Percentiles rank a stretch among this genome's conserved stretches.
Evolutionary conservation across 495 filamentous ascomycete species (phyloP).

Genomic region (Penicillium argentinense): DNA sequence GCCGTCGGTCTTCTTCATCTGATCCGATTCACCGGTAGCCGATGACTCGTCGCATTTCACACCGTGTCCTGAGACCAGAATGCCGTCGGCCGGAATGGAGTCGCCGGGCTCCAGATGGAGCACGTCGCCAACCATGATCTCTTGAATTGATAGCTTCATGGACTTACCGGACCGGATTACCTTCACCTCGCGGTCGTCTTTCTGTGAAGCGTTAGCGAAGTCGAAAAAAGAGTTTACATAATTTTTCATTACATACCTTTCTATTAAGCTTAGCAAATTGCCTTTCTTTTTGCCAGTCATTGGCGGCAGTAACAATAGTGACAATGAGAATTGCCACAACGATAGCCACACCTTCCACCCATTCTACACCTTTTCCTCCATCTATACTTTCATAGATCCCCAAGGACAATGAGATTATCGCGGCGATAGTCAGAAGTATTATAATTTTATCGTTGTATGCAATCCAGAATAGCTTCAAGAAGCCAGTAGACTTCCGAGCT

Average conservation of each 20-base stretch:
- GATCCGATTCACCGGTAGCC: constrained; percentile 69
- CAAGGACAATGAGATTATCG: constrained; percentile 67
- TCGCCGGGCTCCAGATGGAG: constrained; percentile 74
- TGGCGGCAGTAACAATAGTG: constrained; percentile 69
- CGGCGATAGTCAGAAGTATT: constrained; percentile 73
- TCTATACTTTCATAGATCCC: constrained; percentile 65
- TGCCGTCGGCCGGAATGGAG: constrained; percentile 61
- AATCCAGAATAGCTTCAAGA: constrained; percentile 76
- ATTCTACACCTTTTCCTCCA: constrained; percentile 58
- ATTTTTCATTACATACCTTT: constrained; percentile 43
- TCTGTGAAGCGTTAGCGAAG: constrained; percentile 38
- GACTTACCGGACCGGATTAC: constrained; percentile 77
- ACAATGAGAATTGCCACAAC: constrained; percentile 75
- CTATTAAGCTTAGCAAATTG: constrained; percentile 79
- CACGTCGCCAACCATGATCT: constrained; percentile 71
- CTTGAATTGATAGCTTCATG: constrained; percentile 66
- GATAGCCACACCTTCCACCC: constrained; percentile 80
- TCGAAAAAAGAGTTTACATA: background rate
- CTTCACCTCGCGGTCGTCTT: constrained; percentile 77
- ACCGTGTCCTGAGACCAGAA: constrained; percentile 61
- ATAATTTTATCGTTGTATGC: constrained; percentile 87
- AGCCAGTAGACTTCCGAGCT: constrained; percentile 68
- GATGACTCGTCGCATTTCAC: constrained; percentile 70
- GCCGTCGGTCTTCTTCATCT: constrained; percentile 61
- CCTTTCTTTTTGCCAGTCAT: constrained; percentile 76